Conservation (phyloP, 768 basidiomycete genomes). For the Boletus subcaerulescens region DNA sequence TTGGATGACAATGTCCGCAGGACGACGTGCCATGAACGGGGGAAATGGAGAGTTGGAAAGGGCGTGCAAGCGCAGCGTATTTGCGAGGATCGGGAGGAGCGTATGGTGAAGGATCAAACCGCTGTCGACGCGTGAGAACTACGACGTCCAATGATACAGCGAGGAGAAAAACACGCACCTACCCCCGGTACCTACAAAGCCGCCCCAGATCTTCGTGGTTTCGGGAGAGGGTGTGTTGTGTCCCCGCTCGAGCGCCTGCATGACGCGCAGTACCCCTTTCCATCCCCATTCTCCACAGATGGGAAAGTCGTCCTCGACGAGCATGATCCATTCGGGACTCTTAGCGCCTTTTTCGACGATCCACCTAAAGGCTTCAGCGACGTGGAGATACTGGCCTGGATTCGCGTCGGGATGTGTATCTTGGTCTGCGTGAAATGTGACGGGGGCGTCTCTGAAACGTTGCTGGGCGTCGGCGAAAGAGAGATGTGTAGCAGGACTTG, state of each 20-base stretch:
- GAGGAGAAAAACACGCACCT: constrained; percentile 23
- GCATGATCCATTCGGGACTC: constrained; percentile 42
- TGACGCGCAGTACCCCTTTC: constrained; percentile 31
- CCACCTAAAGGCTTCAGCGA: constrained; percentile 42
- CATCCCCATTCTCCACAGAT: constrained; percentile 38
- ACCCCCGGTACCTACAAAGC: constrained; percentile 42
- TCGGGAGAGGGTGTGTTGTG: constrained; percentile 11
- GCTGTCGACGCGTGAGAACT: constrained; percentile 18
- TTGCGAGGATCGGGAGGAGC: constrained; percentile 33
- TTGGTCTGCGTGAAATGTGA: constrained; percentile 26
- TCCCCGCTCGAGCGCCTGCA: constrained; percentile 29
- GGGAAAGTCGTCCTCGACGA: constrained; percentile 45
- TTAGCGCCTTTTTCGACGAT: constrained; percentile 12
- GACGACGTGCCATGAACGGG: constrained; percentile 27
- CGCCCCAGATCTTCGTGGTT: constrained; percentile 30
- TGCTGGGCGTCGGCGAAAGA: constrained; percentile 31
- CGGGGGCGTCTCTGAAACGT: constrained; percentile 22
- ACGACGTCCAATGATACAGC: not conserved
- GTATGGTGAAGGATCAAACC: constrained; percentile 41
- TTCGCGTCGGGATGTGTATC: constrained; percentile 27
- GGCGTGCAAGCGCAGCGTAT: constrained; percentile 33
- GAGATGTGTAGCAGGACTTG: constrained; percentile 21
- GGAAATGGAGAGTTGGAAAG: constrained; percentile 27
- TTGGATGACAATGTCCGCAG: constrained; percentile 40
- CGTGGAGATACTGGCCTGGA: constrained; percentile 39